Percentiles rank a stretch among this genome's conserved stretches.
phyloP scores from a whole-genome alignment of 257 asterid species.

The Mentha longifolia region DNA sequence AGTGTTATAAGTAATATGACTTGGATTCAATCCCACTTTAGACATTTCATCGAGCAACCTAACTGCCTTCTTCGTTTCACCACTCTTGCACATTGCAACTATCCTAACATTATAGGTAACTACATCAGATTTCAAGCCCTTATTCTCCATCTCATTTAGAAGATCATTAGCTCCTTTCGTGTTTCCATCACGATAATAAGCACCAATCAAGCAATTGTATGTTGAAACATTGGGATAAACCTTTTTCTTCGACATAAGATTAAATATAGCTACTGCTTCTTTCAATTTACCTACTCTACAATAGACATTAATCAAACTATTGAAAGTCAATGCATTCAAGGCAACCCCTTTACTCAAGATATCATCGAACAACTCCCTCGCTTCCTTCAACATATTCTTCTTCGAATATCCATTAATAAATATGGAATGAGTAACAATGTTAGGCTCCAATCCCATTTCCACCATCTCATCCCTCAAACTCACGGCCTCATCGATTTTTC shows the following conservation, averaged over 20 bases:
- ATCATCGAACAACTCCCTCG: constrained; percentile 62
- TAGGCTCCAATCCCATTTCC: constrained; percentile 62
- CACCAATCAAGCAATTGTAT: constrained; percentile 79
- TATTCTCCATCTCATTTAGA: constrained; percentile 66
- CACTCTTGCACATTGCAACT: constrained; percentile 66
- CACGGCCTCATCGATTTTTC: constrained; percentile 65
- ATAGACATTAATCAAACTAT: constrained; percentile 70
- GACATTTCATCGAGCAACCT: constrained; percentile 76
- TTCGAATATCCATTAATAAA: constrained; percentile 68
- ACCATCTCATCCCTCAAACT: constrained; percentile 64
- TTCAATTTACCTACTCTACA: constrained; percentile 67
- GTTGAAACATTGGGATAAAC: constrained; percentile 72
- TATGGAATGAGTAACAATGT: constrained; percentile 63
- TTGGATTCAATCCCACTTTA: constrained; percentile 59
- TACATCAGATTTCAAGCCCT: constrained; percentile 63
- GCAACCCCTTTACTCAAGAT: constrained; percentile 50
- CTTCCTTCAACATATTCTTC: constrained; percentile 60
- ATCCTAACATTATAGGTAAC: constrained; percentile 74
- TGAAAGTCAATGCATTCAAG: constrained; percentile 58
- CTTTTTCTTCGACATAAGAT: constrained; percentile 58
- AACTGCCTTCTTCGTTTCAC: constrained; percentile 67
- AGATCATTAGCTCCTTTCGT: constrained; percentile 52
- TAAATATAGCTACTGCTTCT: constrained; percentile 55
- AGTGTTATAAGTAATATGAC: constrained; percentile 71
- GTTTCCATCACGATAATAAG: constrained; percentile 56